Percentiles rank a stretch among this genome's conserved stretches.
These are phyloP conservation scores for Arabis alpina DNA, from an alignment of 345 rosid species.

Conservation along the genomic window DNA sequence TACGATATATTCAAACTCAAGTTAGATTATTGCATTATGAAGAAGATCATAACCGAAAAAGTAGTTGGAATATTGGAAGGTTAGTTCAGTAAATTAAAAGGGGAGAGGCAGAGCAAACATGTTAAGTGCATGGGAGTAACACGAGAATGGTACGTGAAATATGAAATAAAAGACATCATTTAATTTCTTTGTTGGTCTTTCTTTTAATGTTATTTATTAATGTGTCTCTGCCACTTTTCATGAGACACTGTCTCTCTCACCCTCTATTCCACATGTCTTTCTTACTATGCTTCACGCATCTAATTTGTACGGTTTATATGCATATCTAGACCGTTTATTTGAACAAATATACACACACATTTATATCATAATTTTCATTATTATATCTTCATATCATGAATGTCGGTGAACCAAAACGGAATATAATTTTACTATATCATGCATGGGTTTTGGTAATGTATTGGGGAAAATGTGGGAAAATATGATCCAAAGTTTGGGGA, in stretches of 20 bases:
- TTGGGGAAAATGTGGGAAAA: too few species aligned
- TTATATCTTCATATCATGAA: conserved; percentile 18
- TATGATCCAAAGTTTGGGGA: not conserved
- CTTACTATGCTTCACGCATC: conserved; percentile 20
- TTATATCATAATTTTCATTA: conserved; percentile 16
- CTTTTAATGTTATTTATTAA: conserved; percentile 35
- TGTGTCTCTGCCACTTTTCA: conserved; percentile 44
- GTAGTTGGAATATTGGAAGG: conserved; percentile 34
- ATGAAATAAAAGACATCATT: conserved; percentile 40
- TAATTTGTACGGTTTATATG: conserved; percentile 17
- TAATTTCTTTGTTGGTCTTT: conserved; percentile 38
- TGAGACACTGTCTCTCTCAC: conserved; percentile 39
- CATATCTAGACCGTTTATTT: conserved; percentile 2
- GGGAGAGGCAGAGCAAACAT: conserved; percentile 37
- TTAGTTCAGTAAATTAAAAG: conserved; percentile 35
- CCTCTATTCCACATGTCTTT: conserved; percentile 34
- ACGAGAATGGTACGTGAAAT: conserved; percentile 45
- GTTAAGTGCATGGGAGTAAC: conserved; percentile 44
- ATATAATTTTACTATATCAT: not conserved
- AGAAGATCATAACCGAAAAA: conserved; percentile 36
- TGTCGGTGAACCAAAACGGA: conserved; percentile 4
- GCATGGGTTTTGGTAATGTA: not conserved
- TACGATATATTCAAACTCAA: conserved; percentile 9
- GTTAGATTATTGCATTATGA: conserved; percentile 10
- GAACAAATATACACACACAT: not conserved